These are phyloP conservation scores for Prunella vulgaris DNA, from an alignment of 257 asterid genomes.

Conservation along the genomic window DNA sequence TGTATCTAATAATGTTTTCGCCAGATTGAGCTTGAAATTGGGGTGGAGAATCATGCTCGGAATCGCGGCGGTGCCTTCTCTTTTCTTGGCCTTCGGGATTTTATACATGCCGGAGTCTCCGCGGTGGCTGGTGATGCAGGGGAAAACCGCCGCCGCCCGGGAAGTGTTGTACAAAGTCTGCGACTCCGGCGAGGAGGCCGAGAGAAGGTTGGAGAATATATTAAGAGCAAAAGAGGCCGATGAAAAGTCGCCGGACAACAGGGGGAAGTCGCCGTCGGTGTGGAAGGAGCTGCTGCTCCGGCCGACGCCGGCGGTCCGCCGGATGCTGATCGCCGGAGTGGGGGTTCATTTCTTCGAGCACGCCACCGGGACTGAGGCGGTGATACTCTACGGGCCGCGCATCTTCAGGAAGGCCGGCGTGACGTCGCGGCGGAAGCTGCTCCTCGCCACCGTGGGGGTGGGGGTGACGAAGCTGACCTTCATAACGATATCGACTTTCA, in stretches of 20 bases:
- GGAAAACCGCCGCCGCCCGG: constrained; percentile 53
- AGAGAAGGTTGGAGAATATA: constrained; percentile 45
- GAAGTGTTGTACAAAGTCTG: constrained; percentile 41
- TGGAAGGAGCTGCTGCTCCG: constrained; percentile 42
- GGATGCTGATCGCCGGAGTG: constrained; percentile 57
- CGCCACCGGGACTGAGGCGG: constrained; percentile 67
- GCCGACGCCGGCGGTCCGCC: constrained; percentile 48
- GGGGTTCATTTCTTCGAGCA: constrained; percentile 72
- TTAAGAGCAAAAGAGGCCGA: constrained; percentile 17
- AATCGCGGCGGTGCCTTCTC: constrained; percentile 57
- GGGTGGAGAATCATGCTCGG: constrained; percentile 85
- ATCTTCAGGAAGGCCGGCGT: constrained; percentile 67
- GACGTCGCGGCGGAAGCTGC: constrained; percentile 27
- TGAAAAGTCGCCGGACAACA: background rate
- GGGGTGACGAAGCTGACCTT: constrained; percentile 54
- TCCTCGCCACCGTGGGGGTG: constrained; percentile 55
- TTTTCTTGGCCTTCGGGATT: constrained; percentile 48
- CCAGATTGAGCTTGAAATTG: constrained; percentile 30
- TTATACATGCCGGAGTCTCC: constrained; percentile 77
- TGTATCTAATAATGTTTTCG: constrained; percentile 45
- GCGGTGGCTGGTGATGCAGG: constrained; percentile 55
- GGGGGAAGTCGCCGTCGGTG: background rate
- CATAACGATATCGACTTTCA: constrained; percentile 42
- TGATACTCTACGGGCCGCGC: constrained; percentile 52
- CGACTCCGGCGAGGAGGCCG: constrained; percentile 44